A percentile compares a stretch with the other conserved stretches of the same genome.
These are phyloP conservation scores for Tephrocybe sp. DNA, from an alignment of 768 basidiomycete species.

Conservation along the genomic window DNA sequence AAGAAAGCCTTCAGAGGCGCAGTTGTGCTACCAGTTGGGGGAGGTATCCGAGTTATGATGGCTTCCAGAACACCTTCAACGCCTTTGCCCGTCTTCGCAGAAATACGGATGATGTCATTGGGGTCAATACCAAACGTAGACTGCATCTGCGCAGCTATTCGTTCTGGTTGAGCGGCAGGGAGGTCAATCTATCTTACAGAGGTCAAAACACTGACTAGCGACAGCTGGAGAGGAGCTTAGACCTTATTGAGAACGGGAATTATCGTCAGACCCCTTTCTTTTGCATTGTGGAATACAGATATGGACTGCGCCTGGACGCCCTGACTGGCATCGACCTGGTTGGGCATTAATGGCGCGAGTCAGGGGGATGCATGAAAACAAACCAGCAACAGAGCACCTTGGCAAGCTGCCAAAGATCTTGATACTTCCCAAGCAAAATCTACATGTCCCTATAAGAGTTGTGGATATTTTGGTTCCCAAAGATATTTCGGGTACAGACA, in stretches of 20 bases:
- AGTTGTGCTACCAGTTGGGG: slow-evolving; percentile 58
- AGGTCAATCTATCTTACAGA: slow-evolving; percentile 73
- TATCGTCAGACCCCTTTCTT: slow-evolving; percentile 76
- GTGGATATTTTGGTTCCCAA: neutral
- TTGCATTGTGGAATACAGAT: slow-evolving; percentile 89
- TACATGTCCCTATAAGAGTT: slow-evolving; percentile 74
- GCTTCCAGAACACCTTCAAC: slow-evolving; percentile 76
- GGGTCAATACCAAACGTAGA: slow-evolving; percentile 81
- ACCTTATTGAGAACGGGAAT: slow-evolving; percentile 96
- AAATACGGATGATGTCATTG: slow-evolving; percentile 73
- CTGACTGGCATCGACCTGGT: slow-evolving; percentile 92
- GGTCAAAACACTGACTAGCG: slow-evolving; percentile 7
- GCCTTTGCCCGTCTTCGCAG: slow-evolving; percentile 91
- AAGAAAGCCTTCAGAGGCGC: slow-evolving; percentile 79
- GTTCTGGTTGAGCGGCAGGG: slow-evolving; percentile 82
- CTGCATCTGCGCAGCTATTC: slow-evolving; percentile 79
- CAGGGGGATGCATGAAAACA: slow-evolving; percentile 7
- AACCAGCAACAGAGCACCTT: slow-evolving; percentile 79
- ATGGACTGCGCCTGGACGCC: slow-evolving; percentile 98
- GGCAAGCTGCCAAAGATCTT: slow-evolving; percentile 87
- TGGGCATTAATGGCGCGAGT: slow-evolving; percentile 1
- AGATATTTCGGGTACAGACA: slow-evolving; percentile 35
- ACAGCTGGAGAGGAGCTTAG: neutral
- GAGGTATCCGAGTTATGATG: slow-evolving; percentile 82
- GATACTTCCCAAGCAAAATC: slow-evolving; percentile 98